Conservation (phyloP, 2,329 filamentous ascomycete genomes). For the Colletotrichum truncatum region DNA sequence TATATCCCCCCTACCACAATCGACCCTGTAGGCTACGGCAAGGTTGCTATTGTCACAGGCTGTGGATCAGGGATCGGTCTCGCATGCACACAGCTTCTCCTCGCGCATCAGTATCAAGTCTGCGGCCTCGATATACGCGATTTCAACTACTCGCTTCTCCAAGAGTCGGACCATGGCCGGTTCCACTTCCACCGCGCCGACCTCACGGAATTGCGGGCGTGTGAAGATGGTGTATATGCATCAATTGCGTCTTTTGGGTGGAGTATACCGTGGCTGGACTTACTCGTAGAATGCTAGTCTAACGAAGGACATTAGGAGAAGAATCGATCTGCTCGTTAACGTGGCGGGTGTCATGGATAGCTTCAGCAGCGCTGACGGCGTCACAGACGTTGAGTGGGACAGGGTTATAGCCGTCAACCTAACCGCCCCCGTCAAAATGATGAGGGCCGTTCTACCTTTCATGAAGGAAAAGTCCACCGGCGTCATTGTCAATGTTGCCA, state of each 20-base stretch:
- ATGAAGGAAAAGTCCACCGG: conserved; percentile 50
- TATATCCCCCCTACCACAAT: conserved; percentile 36
- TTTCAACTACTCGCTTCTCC: conserved; percentile 33
- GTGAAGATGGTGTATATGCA: conserved; percentile 34
- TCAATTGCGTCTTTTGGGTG: conserved; percentile 13
- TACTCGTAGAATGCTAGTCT: background rate
- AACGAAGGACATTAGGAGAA: conserved; percentile 15
- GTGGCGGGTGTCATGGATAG: conserved; percentile 54
- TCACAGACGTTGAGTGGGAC: conserved; percentile 49
- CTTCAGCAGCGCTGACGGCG: conserved; percentile 47
- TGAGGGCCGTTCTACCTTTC: conserved; percentile 50
- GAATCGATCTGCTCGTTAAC: conserved; percentile 54
- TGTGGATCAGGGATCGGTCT: conserved; percentile 44
- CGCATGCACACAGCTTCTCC: conserved; percentile 42
- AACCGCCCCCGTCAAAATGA: conserved; percentile 53
- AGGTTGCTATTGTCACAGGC: conserved; percentile 41
- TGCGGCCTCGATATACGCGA: conserved; percentile 10
- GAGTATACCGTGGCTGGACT: background rate
- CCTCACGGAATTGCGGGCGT: conserved; percentile 38
- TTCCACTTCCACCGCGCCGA: conserved; percentile 46
- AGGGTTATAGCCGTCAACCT: conserved; percentile 51
- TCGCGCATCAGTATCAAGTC: conserved; percentile 18
- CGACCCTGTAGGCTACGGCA: conserved; percentile 26
- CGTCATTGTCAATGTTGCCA: conserved; percentile 51
- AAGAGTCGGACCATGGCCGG: conserved; percentile 35